Evolutionary conservation across 768 basidiomycete genomes (phyloP).

Genomic region (Serpula lacrymans): DNA sequence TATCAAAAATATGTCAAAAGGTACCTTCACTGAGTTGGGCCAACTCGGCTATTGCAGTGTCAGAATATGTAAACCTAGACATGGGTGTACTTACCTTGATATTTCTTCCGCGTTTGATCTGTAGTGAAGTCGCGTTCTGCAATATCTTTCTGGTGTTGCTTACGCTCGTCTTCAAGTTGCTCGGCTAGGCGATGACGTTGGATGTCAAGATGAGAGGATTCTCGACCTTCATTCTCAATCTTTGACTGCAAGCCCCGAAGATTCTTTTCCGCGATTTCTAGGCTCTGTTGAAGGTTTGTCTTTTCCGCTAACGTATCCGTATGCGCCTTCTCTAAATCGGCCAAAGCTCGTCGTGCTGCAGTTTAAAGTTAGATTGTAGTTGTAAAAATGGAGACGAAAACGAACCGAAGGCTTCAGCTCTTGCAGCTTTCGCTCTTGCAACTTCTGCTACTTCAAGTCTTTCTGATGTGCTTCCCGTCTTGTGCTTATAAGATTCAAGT

Average conservation of each 20-base stretch:
- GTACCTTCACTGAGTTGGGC: slow-evolving; percentile 77
- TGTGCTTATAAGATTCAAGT: slow-evolving; percentile 62
- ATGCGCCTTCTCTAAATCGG: slow-evolving; percentile 59
- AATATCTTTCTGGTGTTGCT: slow-evolving; percentile 78
- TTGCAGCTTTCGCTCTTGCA: slow-evolving; percentile 58
- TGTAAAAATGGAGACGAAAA: not conserved
- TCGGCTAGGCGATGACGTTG: slow-evolving; percentile 68
- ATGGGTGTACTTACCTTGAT: slow-evolving; percentile 55
- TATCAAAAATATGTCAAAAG: slow-evolving; percentile 4
- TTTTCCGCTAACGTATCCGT: slow-evolving; percentile 49
- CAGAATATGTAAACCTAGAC: too few relatives aligned
- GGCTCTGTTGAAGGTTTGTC: slow-evolving; percentile 46
- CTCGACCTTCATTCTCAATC: slow-evolving; percentile 65
- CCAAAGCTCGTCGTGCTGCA: slow-evolving; percentile 57
- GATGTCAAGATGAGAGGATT: slow-evolving; percentile 60
- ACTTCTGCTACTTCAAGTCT: slow-evolving; percentile 69
- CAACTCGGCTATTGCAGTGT: slow-evolving; percentile 54
- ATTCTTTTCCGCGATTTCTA: slow-evolving; percentile 49
- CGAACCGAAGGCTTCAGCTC: slow-evolving; percentile 62
- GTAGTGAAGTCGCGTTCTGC: slow-evolving; percentile 72
- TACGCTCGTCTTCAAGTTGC: slow-evolving; percentile 75
- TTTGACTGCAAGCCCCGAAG: slow-evolving; percentile 58
- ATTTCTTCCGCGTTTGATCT: slow-evolving; percentile 83
- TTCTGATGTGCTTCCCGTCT: slow-evolving; percentile 54
- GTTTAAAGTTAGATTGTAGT: slow-evolving; percentile 9